Evolutionary conservation across 2,329 filamentous ascomycete genomes (phyloP).

Genomic region (Ascochyta clinopodiicola): DNA sequence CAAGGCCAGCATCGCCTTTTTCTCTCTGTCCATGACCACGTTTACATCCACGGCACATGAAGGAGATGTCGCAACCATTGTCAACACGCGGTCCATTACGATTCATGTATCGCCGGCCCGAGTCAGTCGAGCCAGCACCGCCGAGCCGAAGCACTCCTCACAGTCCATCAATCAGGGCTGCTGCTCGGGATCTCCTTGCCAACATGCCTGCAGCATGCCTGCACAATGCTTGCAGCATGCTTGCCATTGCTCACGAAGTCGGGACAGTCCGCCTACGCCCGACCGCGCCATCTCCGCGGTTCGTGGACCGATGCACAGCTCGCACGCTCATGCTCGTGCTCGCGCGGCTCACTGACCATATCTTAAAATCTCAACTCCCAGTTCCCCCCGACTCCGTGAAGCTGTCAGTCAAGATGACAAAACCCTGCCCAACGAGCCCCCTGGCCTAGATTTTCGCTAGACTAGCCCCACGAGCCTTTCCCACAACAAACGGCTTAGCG

Average conservation of each 20-base stretch:
- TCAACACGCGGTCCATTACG: conserved; percentile 8
- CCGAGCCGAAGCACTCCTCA: conserved; percentile 20
- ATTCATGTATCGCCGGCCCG: conserved; percentile 11
- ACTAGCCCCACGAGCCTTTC: neutral
- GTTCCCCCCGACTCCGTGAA: neutral
- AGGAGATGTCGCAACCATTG: neutral
- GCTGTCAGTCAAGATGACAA: neutral
- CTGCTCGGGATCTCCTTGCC: conserved; percentile 17
- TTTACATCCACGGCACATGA: neutral
- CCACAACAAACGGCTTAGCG: neutral
- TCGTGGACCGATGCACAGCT: conserved; percentile 21
- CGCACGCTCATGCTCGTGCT: conserved; percentile 1
- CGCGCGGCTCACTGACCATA: conserved; percentile 32
- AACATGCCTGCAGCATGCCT: conserved; percentile 15
- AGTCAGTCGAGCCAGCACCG: conserved; percentile 15
- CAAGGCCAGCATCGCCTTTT: neutral
- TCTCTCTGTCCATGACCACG: too few species aligned
- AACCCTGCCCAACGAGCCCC: conserved; percentile 1
- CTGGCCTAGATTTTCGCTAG: conserved; percentile 11
- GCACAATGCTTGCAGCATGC: conserved; percentile 14
- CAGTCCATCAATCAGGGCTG: conserved; percentile 8
- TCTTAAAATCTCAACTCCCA: conserved; percentile 20
- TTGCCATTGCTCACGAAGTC: conserved; percentile 19
- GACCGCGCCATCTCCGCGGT: conserved; percentile 29
- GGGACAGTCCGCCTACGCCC: conserved; percentile 28